Base-by-base conservation (phyloP, 177 flowering plant genomes). In the Vitis hybrid region DNA sequence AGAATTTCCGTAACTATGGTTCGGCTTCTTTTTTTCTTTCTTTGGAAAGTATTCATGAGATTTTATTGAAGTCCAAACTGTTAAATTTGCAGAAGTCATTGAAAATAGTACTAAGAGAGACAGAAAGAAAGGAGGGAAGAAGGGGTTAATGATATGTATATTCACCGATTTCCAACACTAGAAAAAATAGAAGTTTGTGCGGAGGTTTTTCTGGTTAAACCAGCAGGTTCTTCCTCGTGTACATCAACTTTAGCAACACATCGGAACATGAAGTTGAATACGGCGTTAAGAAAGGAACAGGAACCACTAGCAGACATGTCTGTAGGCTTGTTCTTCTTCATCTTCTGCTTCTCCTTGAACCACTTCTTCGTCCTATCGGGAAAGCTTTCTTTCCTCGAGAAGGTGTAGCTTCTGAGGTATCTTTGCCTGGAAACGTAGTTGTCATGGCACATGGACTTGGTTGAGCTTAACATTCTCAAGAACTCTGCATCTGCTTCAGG, bases 401-500 rank as follows among this genome's bases (percentile, higher is more conserved):
- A 61, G 11, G 21, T 35, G 50, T 78, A 78, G 72, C 81, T 78
- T 65, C 78, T 78, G 9, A 78, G 77, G 24, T 67, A 78, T 56
- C 66, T 74, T 69, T 78, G 80, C 69, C 80, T 74, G 68, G 30
- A 3, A 35, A n/a, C 17, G 6, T 55, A 67, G 8, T 3, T n/a
- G 3, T 46, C 17, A 6, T 67, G 62, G 15, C 10, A 13, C 5
- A 21, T 35, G 13, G 55, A 12, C 7, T 15, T 49, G 21, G n/a
- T 65, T 52, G 0, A 50, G 19, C 32, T 68, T 11, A 72, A 19
- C 62, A 11, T 60, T 57, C 17, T 75, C 74, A 75, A 14, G 40
- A 79, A 79, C 74, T 75, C 81, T 11, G 64, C 78, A 19, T 79
- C 81, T 24, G 78, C 63, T 18, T 75, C 73, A n/a, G 81, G 76